Evolutionary conservation across 108 stramenopile genomes (phyloP), one percentile per base, ranked within the genome.

Genomic region (Tribonema minus): DNA sequence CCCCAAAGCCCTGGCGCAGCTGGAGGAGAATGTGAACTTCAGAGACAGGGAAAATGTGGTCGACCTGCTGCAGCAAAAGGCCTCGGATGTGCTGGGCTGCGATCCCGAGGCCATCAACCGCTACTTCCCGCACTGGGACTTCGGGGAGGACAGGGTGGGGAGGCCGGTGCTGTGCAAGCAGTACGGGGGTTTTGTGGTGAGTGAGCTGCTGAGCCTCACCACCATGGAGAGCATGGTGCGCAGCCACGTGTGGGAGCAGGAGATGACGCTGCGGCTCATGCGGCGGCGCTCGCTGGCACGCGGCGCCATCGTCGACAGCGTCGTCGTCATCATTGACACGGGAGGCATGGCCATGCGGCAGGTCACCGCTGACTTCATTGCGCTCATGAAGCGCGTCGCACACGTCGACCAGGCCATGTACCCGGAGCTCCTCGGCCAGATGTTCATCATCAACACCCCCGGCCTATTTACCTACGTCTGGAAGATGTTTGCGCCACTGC

Each of bases 401-500:
- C 35, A 61, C 29, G 26, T 82, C 34, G 86, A 86, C 71, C 77
- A 77, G 67, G 68, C 82, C 46, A 61, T 85, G 15, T 85, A 76
- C 71, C 84, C 84, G 15, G 86, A 86, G 69, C 67, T 64, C 30
- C 34, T 86, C 70, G 86, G 86, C 28, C 37, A 38, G 41, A 68
- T 54, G 37, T 86, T 85, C 82, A 86, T 86, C 76, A 41, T 86
- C 68, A 86, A 86, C 82, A 79, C 73, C 39, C 86, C 86, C 4
- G 30, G 46, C 62, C 30, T 83, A 7, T 86, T 86, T 68, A 35
- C 81, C 38, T 60, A 85, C 38, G 86, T 85, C 34, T 86, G 84
- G 84, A n/a, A 67, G 28, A 73, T 71, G 30, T 63, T 85, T 9
- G 34, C 54, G 29, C 81, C 81, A 20, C 76, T 72, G 30, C 72